phyloP scores from a whole-genome alignment of 164 flowering plant species.

The Aristolochia fimbriata region DNA sequence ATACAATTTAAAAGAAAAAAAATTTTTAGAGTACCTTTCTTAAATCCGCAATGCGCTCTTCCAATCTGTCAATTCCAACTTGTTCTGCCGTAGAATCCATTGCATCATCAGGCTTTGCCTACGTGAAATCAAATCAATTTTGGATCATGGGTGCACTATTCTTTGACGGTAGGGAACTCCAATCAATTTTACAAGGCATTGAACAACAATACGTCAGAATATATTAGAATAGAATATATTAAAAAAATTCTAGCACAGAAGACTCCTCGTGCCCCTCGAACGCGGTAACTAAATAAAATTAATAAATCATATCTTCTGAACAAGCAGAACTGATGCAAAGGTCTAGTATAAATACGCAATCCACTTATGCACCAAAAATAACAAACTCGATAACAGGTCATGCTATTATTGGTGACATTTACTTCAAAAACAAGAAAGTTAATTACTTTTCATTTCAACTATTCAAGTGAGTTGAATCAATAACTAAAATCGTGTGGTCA shows the following conservation, averaged over 20 bases:
- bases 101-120: constrained; percentile 44
- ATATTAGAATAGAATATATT: not conserved
- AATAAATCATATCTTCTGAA: too few species aligned
- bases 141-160: not conserved
- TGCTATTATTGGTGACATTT: too few species aligned
- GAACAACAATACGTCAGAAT: not conserved
- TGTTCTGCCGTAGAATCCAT: constrained; percentile 28
- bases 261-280: not conserved
- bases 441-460: too few species aligned
- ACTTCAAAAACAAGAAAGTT: too few species aligned
- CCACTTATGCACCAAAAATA: too few species aligned
- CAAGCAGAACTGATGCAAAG: too few species aligned
- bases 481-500: too few species aligned
- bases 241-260: not conserved
- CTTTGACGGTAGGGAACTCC: not conserved
- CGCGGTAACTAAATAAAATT: too few species aligned
- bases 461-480: too few species aligned
- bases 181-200: not conserved
- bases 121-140: not conserved
- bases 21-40: constrained; percentile 49
- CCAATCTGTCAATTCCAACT: constrained; percentile 49
- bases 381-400: too few species aligned
- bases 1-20: too few species aligned
- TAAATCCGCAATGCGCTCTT: constrained; percentile 43
- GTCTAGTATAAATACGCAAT: too few species aligned